These are phyloP conservation scores for Colletotrichum siamense DNA, from an alignment of 2,329 filamentous ascomycete species.

Conservation along the genomic window DNA sequence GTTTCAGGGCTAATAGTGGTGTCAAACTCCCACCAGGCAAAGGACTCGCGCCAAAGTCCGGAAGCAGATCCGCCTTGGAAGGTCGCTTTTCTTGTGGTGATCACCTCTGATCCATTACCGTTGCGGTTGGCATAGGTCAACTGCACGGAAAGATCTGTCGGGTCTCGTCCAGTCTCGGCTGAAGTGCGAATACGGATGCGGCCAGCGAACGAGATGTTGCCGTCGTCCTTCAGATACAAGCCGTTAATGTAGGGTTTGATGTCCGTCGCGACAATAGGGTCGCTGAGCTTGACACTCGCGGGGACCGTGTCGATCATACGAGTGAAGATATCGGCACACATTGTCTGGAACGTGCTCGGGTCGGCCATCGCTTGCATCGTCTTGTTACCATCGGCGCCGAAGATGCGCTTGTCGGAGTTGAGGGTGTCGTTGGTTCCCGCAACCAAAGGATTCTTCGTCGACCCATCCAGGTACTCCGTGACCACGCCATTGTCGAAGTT, in stretches of 20 bases:
- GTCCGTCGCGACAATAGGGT: conserved; percentile 31
- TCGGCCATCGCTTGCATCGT: conserved; percentile 46
- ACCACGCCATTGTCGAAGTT: conserved; percentile 52
- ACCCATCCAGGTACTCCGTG: conserved; percentile 46
- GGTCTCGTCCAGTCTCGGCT: conserved; percentile 23
- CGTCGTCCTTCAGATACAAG: conserved; percentile 29
- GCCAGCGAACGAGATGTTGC: conserved; percentile 27
- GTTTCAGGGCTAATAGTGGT: conserved; percentile 19
- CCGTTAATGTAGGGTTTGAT: conserved; percentile 36
- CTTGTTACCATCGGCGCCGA: conserved; percentile 46
- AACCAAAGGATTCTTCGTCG: conserved; percentile 47
- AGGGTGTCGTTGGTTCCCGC: conserved; percentile 40
- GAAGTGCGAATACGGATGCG: conserved; percentile 28
- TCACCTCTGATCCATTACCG: conserved; percentile 7
- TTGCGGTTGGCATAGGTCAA: conserved; percentile 26
- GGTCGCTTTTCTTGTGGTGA: conserved; percentile 8
- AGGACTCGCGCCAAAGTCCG: conserved; percentile 23
- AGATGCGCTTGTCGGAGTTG: conserved; percentile 49
- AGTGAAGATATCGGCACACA: conserved; percentile 33
- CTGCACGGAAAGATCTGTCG: conserved; percentile 26
- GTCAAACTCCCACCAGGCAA: conserved; percentile 26
- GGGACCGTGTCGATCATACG: conserved; percentile 43
- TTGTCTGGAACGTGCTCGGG: conserved; percentile 32
- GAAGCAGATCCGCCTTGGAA: conserved; percentile 23
- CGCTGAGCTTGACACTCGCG: conserved; percentile 29